A percentile compares a stretch with the other conserved stretches of the same genome.
These are phyloP conservation scores for Penicillium cataractarum DNA, from an alignment of 495 filamentous ascomycete species.

Conservation along the genomic window DNA sequence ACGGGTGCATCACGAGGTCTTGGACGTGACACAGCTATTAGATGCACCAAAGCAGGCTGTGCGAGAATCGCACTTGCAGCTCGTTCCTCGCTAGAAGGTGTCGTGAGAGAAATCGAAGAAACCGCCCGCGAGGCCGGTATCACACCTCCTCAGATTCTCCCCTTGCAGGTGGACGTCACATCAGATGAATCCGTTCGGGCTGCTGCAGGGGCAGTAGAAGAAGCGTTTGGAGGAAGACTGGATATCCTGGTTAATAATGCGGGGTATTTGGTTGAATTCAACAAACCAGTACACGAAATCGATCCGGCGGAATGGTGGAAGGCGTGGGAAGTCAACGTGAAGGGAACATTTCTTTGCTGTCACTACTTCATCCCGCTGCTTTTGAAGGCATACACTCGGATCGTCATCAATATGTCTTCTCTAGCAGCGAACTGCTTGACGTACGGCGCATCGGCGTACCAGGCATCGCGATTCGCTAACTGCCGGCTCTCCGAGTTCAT, in stretches of 20 bases:
- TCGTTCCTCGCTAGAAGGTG: conserved; percentile 42
- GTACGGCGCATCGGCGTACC: conserved; percentile 44
- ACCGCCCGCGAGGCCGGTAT: conserved; percentile 42
- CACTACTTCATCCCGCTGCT: conserved; percentile 52
- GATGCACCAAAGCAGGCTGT: conserved; percentile 51
- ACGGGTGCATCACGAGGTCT: conserved; percentile 56
- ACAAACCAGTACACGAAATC: conserved; percentile 38
- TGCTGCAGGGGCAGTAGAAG: conserved; percentile 32
- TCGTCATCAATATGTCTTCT: conserved; percentile 50
- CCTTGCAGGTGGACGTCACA: conserved; percentile 48
- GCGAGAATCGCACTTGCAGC: conserved; percentile 51
- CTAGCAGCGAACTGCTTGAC: conserved; percentile 42
- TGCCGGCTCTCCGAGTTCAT: conserved; percentile 52
- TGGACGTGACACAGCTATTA: conserved; percentile 45
- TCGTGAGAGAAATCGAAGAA: conserved; percentile 34
- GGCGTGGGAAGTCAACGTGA: conserved; percentile 48
- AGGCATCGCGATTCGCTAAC: conserved; percentile 50
- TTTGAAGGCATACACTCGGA: conserved; percentile 47
- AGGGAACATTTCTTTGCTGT: conserved; percentile 47
- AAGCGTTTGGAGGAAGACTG: conserved; percentile 36
- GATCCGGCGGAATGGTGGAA: conserved; percentile 52
- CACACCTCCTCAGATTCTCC: conserved; percentile 42
- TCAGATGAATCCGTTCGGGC: conserved; percentile 37
- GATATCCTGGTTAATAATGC: conserved; percentile 63
- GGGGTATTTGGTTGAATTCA: conserved; percentile 41